Base-by-base conservation (phyloP, 2,329 filamentous ascomycete species). In the Hansfordia pulvinata region DNA sequence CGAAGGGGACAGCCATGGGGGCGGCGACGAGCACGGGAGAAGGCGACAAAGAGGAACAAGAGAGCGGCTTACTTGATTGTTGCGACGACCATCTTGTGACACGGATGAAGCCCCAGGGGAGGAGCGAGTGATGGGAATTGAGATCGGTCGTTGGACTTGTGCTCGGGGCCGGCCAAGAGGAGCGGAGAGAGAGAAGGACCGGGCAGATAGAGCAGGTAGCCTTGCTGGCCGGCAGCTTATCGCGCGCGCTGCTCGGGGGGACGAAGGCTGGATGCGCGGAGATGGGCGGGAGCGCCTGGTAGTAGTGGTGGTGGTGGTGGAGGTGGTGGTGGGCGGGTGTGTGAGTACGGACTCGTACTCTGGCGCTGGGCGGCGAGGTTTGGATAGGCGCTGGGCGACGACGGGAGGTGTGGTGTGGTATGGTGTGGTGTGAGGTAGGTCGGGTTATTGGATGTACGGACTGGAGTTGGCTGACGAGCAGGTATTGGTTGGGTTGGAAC, bases 11-110 rank as follows among this genome's bases (percentile, higher is more conserved):
- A 20, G 12, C 19, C 10, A n/a, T n/a, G n/a, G n/a, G n/a, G n/a
- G n/a, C n/a, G n/a, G n/a, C n/a, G n/a, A n/a, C n/a, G n/a, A n/a
- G n/a, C n/a, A n/a, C n/a, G n/a, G n/a, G n/a, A n/a, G n/a, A n/a
- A n/a, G n/a, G n/a, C n/a, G n/a, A n/a, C n/a, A 7, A 21, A 6
- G 7, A 11, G 7, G 10, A 12, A 21, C 20, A 21, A n/a, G 20
- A n/a, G 20, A 21, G 37, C 24, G 34, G 58, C 68, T 49, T 56
- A 73, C 68, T 73, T 73, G 56, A 73, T 73, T 43, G 68, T 73
- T 60, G 67, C 66, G 54, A 71, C 66, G 45, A 70, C 66, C 60
- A 70, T 67, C 51, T 66, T 53, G 46, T 54, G 45, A 42, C 43
- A 49, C 42, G 44, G 39, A 41, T 41, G 38, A 30, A 46, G 52